Conservation (phyloP, 257 asterid genomes). For the Eustoma russellianum region DNA sequence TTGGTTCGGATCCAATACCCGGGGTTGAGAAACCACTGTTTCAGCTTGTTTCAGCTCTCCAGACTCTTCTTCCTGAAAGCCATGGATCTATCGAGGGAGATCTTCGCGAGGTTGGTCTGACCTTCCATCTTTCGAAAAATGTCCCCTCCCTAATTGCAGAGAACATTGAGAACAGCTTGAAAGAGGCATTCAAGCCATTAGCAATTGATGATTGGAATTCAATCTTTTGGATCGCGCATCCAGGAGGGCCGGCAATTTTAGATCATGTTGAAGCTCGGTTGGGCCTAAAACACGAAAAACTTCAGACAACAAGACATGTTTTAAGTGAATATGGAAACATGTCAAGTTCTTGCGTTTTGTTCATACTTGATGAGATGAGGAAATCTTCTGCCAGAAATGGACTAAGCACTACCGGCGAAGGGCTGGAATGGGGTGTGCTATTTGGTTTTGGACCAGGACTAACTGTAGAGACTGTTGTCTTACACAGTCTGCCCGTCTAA, state of each 20-base stretch:
- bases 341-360: neutral
- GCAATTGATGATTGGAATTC: constrained; percentile 65
- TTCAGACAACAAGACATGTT: neutral
- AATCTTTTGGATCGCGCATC: constrained; percentile 54
- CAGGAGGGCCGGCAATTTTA: constrained; percentile 48
- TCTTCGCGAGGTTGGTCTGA: constrained; percentile 51
- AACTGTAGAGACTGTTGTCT: constrained; percentile 56
- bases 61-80: constrained; percentile 55
- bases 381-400: constrained; percentile 34
- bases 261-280: neutral
- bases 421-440: constrained; percentile 59
- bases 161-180: constrained; percentile 38
- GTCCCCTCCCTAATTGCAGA: constrained; percentile 45
- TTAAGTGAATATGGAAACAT: neutral
- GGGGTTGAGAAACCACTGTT: constrained; percentile 48
- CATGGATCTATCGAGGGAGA: constrained; percentile 48
- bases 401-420: constrained; percentile 48
- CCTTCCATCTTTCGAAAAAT: constrained; percentile 38
- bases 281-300: constrained; percentile 1
- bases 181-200: constrained; percentile 45
- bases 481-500: constrained; percentile 39
- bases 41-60: constrained; percentile 43
- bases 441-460: constrained; percentile 73
- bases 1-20: constrained; percentile 38
- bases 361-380: constrained; percentile 7